A percentile compares a stretch with the other conserved stretches of the same genome.
Evolutionary conservation across 1,284 basidiomycete species (phyloP).

Genomic region (Ustanciosporium gigantosporum): DNA sequence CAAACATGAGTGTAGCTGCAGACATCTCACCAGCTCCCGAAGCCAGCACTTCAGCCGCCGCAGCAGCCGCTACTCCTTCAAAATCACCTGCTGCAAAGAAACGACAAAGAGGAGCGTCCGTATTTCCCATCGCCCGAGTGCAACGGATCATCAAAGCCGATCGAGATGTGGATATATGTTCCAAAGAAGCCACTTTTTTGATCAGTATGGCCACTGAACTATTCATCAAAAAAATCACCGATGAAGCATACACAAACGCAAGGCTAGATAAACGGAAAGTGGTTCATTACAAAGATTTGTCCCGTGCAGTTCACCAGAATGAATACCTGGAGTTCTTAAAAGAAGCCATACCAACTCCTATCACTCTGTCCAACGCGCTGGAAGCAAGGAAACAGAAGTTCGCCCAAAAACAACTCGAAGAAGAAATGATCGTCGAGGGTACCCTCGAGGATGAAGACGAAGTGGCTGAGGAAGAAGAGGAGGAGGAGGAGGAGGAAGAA

Average conservation of each 20-base stretch:
- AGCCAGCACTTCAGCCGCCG: background rate
- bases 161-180: constrained; percentile 52
- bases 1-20: no score
- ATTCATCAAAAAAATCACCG: constrained; percentile 46
- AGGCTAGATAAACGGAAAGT: constrained; percentile 49
- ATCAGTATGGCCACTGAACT: constrained; percentile 50
- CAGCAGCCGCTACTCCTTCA: background rate
- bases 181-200: constrained; percentile 50
- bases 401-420: constrained; percentile 16
- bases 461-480: constrained; percentile 10
- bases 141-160: constrained; percentile 54
- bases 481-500: constrained; percentile 14
- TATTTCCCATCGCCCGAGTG: constrained; percentile 46
- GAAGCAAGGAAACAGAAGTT: constrained; percentile 30
- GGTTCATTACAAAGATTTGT: constrained; percentile 50
- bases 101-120: constrained; percentile 25
- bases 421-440: constrained; percentile 34
- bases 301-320: constrained; percentile 44
- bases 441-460: constrained; percentile 25
- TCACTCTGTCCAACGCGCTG: constrained; percentile 40
- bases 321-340: constrained; percentile 47
- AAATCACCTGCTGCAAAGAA: no score
- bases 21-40: no score
- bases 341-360: constrained; percentile 39
- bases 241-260: constrained; percentile 48